These are phyloP conservation scores for Austroboletus rostrupii DNA, from an alignment of 1,284 basidiomycete genomes.

Conservation along the genomic window DNA sequence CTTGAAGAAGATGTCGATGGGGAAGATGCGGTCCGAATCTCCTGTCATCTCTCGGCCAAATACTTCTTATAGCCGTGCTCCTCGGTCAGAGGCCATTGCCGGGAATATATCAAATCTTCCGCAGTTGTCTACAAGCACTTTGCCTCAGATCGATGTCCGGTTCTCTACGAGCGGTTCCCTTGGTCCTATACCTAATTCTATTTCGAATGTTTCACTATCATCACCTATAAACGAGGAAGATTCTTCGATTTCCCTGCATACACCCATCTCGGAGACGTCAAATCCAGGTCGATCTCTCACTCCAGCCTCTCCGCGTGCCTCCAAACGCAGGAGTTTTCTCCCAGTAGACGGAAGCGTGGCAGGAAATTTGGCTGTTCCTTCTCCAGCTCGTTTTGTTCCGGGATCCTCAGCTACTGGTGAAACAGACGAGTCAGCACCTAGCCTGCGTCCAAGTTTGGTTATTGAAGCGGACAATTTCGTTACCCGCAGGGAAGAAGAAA, in stretches of 20 bases:
- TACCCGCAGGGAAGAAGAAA: conserved; percentile 61
- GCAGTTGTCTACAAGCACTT: conserved; percentile 33
- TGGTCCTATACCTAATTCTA: conserved; percentile 38
- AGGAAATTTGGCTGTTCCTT: conserved; percentile 54
- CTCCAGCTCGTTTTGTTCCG: conserved; percentile 58
- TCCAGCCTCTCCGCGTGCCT: conserved; percentile 47
- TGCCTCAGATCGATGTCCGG: conserved; percentile 64
- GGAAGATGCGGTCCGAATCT: conserved; percentile 65
- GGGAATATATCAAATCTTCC: conserved; percentile 18
- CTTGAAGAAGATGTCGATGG: conserved; percentile 95
- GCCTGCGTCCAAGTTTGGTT: conserved; percentile 43
- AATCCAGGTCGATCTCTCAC: conserved; percentile 44
- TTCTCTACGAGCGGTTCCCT: conserved; percentile 64
- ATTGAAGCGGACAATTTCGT: conserved; percentile 41
- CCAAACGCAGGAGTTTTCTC: conserved; percentile 81
- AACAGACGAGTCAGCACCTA: conserved; percentile 30
- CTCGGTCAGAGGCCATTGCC: conserved; percentile 16
- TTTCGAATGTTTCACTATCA: conserved; percentile 26
- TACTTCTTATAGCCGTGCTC: conserved; percentile 18
- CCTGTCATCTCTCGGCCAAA: conserved; percentile 33
- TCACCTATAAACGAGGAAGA: conserved; percentile 26
- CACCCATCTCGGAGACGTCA: conserved; percentile 2
- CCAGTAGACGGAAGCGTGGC: conserved; percentile 64
- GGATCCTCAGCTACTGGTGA: conserved; percentile 48
- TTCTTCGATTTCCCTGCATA: neutral